phyloP scores from a whole-genome alignment of 2,329 filamentous ascomycete species.

The Cytospora schulzeri region DNA sequence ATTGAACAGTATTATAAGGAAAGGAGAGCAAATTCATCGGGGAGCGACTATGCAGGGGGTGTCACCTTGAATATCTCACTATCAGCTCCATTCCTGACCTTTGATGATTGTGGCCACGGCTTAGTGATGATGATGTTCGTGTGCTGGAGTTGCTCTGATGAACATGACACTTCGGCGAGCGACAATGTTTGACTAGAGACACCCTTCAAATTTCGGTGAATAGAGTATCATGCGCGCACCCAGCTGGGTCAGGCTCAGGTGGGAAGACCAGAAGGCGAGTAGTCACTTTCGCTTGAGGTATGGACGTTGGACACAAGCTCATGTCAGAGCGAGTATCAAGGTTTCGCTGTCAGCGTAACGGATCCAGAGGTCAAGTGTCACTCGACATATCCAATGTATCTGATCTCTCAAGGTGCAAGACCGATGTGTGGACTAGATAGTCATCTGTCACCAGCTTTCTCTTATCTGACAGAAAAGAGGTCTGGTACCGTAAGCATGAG shows the following conservation, averaged over 20 bases:
- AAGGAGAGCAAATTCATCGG: not conserved
- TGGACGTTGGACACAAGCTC: too few species aligned
- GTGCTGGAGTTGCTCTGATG: too few species aligned
- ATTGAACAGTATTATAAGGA: not conserved
- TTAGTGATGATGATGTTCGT: too few species aligned
- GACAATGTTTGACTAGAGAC: not conserved
- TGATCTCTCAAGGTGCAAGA: too few species aligned
- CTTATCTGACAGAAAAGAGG: not conserved
- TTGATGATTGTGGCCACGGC: too few species aligned
- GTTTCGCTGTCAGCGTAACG: too few species aligned
- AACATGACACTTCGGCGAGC: not conserved
- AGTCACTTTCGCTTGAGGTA: too few species aligned
- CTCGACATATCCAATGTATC: too few species aligned
- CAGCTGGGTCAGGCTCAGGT: too few species aligned
- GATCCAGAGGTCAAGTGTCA: too few species aligned
- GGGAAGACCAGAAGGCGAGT: not conserved
- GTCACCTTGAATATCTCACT: not conserved
- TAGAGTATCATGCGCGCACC: not conserved
- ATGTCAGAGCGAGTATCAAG: too few species aligned
- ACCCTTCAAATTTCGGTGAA: not conserved
- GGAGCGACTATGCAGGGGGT: not conserved
- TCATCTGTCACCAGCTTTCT: not conserved
- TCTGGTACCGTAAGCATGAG: not conserved
- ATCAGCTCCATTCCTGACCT: not conserved
- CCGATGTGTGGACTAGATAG: not conserved